These are phyloP conservation scores for Eucalyptus polybractea DNA, from an alignment of 345 rosid species.

Conservation along the genomic window DNA sequence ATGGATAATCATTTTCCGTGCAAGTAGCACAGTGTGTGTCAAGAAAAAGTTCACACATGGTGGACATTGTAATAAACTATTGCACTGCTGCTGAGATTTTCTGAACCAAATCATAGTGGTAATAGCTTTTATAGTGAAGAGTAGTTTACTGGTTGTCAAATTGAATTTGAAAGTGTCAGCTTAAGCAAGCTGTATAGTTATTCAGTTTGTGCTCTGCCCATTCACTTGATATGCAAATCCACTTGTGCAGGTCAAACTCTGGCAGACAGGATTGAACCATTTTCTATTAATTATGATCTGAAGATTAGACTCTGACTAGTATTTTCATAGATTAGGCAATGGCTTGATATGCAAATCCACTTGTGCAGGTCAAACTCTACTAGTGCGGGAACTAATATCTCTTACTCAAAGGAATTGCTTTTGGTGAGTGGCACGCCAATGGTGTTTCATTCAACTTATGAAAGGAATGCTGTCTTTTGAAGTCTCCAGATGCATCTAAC, in stretches of 20 bases:
- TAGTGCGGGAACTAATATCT: too few species aligned
- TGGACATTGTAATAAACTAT: not conserved
- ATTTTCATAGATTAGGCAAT: not conserved
- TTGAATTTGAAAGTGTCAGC: not conserved
- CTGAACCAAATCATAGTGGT: not conserved
- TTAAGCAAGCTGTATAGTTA: not conserved
- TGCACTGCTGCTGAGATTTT: not conserved
- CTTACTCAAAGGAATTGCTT: too few species aligned
- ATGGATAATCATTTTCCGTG: not conserved
- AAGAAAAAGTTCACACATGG: not conserved
- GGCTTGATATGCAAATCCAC: not conserved
- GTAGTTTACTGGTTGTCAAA: not conserved
- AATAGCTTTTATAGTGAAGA: not conserved
- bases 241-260: not conserved
- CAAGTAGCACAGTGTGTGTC: not conserved
- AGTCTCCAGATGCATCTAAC: too few species aligned
- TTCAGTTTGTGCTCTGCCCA: not conserved
- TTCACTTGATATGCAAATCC: not conserved
- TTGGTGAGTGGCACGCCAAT: too few species aligned
- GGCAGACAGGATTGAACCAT: not conserved
- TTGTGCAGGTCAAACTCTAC: too few species aligned
- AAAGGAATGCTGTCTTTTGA: too few species aligned
- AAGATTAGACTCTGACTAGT: not conserved
- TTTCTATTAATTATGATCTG: not conserved
- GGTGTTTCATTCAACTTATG: too few species aligned